phyloP scores from a whole-genome alignment of 495 filamentous ascomycete genomes.

The Daldinia vernicosa region DNA sequence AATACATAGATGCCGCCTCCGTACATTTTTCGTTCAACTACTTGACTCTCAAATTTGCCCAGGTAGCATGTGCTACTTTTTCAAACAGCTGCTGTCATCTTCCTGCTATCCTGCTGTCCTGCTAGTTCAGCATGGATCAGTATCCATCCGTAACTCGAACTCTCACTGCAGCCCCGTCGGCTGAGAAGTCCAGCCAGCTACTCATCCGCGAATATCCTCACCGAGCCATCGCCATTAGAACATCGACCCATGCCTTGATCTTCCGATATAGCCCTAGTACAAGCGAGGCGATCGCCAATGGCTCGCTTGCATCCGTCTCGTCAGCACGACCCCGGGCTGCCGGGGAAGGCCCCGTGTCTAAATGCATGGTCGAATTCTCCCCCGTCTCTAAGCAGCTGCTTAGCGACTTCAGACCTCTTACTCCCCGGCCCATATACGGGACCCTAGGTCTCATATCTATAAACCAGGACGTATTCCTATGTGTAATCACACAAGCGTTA shows the following conservation, averaged over 20 bases:
- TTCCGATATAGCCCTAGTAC: conserved; percentile 76
- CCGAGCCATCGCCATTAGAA: conserved; percentile 84
- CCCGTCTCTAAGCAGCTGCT: conserved; percentile 70
- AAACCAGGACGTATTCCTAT: conserved; percentile 86
- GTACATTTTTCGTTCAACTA: conserved; percentile 4
- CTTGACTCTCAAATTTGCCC: neutral
- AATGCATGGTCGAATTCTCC: conserved; percentile 90
- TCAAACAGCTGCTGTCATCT: conserved; percentile 22
- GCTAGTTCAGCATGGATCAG: conserved; percentile 49
- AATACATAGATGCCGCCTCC: conserved; percentile 24
- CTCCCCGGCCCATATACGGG: conserved; percentile 79
- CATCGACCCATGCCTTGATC: conserved; percentile 79
- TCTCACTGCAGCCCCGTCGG: conserved; percentile 45
- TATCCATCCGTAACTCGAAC: conserved; percentile 41
- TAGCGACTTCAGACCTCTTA: conserved; percentile 75
- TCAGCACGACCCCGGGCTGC: conserved; percentile 50
- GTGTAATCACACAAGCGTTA: conserved; percentile 81
- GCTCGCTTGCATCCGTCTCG: conserved; percentile 58
- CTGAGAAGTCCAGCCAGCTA: conserved; percentile 62
- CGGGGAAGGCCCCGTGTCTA: conserved; percentile 55
- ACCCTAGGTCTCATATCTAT: conserved; percentile 91
- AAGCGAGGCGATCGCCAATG: conserved; percentile 60
- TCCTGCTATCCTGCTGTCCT: conserved; percentile 35
- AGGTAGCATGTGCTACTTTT: conserved; percentile 44
- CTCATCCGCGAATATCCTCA: conserved; percentile 81